These are phyloP conservation scores for Clarkia xantiana DNA, from an alignment of 345 rosid species.

Conservation along the genomic window DNA sequence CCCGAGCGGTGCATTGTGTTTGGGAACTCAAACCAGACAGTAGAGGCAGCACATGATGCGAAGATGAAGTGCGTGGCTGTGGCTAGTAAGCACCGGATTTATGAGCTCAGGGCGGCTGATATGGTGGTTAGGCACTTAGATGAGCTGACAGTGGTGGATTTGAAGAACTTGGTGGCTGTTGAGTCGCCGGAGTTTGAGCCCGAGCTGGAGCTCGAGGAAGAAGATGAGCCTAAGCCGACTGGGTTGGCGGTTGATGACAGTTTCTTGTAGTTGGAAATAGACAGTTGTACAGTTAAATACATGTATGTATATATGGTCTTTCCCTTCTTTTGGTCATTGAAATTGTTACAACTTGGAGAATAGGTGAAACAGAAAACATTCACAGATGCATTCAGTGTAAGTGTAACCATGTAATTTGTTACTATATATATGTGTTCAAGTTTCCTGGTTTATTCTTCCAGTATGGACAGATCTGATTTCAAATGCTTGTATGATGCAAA, in stretches of 20 bases:
- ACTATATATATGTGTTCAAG: too few species aligned
- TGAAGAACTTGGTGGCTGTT: slow-evolving; percentile 74
- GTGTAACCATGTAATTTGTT: too few species aligned
- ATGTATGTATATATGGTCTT: too few species aligned
- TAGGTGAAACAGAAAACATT: too few species aligned
- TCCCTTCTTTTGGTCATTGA: too few species aligned
- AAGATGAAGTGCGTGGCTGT: slow-evolving; percentile 95
- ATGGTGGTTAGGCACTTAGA: slow-evolving; percentile 64
- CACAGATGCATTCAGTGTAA: too few species aligned
- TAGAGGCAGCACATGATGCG: slow-evolving; percentile 95
- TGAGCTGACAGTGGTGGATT: slow-evolving; percentile 80
- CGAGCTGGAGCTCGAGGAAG: slow-evolving; percentile 55
- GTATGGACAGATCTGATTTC: too few species aligned
- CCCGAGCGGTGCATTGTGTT: slow-evolving; percentile 97
- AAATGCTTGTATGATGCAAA: too few species aligned
- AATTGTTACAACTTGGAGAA: too few species aligned
- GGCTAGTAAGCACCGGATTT: slow-evolving; percentile 82
- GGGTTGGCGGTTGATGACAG: slow-evolving; percentile 40
- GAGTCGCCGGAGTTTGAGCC: slow-evolving; percentile 57
- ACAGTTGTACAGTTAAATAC: too few species aligned
- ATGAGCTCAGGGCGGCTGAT: slow-evolving; percentile 90
- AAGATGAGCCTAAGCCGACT: slow-evolving; percentile 34
- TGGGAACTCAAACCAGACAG: too few species aligned
- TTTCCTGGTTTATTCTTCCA: too few species aligned
- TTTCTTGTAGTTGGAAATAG: slow-evolving; percentile 48